Conservation (phyloP, 1,284 basidiomycete species). For the Malassezia cuniculi region DNA sequence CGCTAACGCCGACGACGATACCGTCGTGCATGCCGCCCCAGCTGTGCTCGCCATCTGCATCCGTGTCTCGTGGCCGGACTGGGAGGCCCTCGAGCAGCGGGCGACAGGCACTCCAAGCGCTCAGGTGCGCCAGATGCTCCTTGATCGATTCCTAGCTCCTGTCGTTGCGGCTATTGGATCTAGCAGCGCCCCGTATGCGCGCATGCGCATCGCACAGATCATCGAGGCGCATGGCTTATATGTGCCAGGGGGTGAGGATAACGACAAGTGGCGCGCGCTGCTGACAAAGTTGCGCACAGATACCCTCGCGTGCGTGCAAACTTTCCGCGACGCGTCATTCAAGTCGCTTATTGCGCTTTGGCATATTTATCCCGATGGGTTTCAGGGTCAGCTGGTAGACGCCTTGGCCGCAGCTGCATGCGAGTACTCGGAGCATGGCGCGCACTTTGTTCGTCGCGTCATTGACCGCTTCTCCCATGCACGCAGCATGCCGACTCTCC, state of each 20-base stretch:
- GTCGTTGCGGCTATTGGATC: not conserved
- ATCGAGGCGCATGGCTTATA: slow-evolving; percentile 13
- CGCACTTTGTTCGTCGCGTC: too few relatives aligned
- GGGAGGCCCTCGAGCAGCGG: too few relatives aligned
- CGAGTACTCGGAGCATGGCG: too few relatives aligned
- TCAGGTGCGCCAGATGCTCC: slow-evolving; percentile 21
- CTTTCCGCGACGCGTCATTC: not conserved
- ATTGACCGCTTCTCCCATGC: too few relatives aligned
- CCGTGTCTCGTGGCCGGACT: too few relatives aligned
- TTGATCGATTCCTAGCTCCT: slow-evolving; percentile 15
- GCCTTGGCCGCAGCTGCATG: not conserved
- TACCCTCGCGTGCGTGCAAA: not conserved
- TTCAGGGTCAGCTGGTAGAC: not conserved
- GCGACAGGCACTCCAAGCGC: too few relatives aligned
- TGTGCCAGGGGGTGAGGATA: slow-evolving; percentile 8
- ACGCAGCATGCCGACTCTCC: too few relatives aligned
- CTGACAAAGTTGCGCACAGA: slow-evolving; percentile 7
- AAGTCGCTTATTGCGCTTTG: slow-evolving; percentile 2
- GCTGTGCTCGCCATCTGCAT: too few relatives aligned
- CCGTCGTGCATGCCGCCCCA: too few relatives aligned
- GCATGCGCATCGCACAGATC: slow-evolving; percentile 12
- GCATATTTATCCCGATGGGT: not conserved
- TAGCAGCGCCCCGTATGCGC: slow-evolving; percentile 4
- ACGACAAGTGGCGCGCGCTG: slow-evolving; percentile 18
- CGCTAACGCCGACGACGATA: too few relatives aligned